Percentiles rank a stretch among this genome's conserved stretches.
phyloP scores from a whole-genome alignment of 2,329 filamentous ascomycete genomes.

The Stagonosporopsis chrysanthemi region DNA sequence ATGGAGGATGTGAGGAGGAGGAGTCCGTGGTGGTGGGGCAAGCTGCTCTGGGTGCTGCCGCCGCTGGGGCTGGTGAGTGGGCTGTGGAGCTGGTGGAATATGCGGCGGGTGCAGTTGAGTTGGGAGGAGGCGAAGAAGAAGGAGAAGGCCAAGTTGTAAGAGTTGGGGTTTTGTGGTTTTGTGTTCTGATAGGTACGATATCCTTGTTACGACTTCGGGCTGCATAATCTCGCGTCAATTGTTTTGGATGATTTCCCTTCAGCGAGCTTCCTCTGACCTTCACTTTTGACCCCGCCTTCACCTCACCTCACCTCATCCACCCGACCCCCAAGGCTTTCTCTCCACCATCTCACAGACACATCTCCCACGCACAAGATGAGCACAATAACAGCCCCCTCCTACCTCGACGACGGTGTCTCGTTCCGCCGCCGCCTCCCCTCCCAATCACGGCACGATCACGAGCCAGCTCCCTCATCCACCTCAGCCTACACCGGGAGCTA shows the following conservation, averaged over 20 bases:
- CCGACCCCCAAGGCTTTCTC: background rate
- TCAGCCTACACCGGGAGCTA: conserved; percentile 37
- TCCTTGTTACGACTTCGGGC: background rate
- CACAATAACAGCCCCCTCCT: conserved; percentile 27
- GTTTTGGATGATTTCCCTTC: background rate
- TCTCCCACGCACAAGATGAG: conserved; percentile 14
- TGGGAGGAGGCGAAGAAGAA: conserved; percentile 69
- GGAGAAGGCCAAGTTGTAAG: conserved; percentile 66
- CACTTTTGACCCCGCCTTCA: conserved; percentile 1
- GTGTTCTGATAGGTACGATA: conserved; percentile 15
- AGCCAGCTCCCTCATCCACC: background rate
- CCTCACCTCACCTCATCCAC: background rate
- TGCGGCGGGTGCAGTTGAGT: conserved; percentile 70
- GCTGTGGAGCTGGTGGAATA: conserved; percentile 75
- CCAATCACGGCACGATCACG: conserved; percentile 10
- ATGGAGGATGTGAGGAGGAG: conserved; percentile 67
- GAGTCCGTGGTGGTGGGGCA: conserved; percentile 87
- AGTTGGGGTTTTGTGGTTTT: background rate
- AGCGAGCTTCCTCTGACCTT: conserved; percentile 3
- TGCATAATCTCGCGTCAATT: background rate
- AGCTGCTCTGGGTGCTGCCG: conserved; percentile 71
- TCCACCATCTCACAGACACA: background rate
- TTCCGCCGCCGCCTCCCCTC: conserved; percentile 27
- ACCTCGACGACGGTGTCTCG: conserved; percentile 34
- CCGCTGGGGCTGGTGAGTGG: conserved; percentile 75